A percentile compares a stretch with the other conserved stretches of the same genome.
phyloP scores from a whole-genome alignment of 768 basidiomycete species.

The Tricholoma hemisulphureum region DNA sequence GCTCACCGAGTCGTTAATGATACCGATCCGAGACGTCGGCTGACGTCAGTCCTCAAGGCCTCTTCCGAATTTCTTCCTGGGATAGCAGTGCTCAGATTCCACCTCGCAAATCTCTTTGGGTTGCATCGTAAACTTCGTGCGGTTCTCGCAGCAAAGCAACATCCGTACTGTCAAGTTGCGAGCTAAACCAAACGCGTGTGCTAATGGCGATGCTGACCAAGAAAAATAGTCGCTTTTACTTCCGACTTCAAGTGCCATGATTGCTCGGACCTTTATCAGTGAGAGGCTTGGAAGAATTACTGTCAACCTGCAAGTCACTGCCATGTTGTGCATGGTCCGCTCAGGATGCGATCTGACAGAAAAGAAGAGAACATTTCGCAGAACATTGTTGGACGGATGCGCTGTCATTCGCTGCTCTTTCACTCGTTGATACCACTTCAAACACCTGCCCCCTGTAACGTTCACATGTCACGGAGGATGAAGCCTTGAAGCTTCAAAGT shows the following conservation, averaged over 20 bases:
- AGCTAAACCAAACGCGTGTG: too few relatives aligned
- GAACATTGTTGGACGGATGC: not conserved
- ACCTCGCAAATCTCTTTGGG: not conserved
- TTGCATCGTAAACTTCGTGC: not conserved
- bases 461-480: not conserved
- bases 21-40: too few relatives aligned
- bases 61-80: too few relatives aligned
- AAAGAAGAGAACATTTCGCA: too few relatives aligned
- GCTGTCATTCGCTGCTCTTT: too few relatives aligned
- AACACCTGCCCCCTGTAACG: too few relatives aligned
- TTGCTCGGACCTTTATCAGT: not conserved
- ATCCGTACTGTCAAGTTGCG: too few relatives aligned
- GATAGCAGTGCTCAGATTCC: too few relatives aligned
- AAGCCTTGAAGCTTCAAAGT: not conserved
- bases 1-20: not conserved
- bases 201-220: too few relatives aligned
- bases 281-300: not conserved
- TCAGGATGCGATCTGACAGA: too few relatives aligned
- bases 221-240: not conserved
- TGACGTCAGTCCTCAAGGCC: too few relatives aligned
- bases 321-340: not conserved
- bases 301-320: not conserved
- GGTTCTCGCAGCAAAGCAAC: not conserved
- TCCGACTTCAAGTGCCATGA: not conserved
- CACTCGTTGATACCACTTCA: too few relatives aligned